Conservation (phyloP, 306 rosid species). For the Corylus avellana region DNA sequence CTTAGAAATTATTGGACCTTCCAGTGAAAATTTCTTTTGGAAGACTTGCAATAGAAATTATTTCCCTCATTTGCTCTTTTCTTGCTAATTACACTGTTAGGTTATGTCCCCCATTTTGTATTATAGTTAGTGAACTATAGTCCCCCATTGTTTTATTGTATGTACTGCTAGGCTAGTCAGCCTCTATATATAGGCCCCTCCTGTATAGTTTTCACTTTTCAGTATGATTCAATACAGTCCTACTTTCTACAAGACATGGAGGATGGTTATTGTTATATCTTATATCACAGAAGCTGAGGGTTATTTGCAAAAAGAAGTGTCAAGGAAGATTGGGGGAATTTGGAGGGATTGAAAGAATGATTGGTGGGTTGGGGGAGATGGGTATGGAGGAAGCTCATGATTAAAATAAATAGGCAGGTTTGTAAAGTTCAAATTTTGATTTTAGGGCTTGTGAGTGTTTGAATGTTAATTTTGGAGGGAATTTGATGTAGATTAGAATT, state of each 20-base stretch:
- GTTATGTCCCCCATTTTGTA: no score
- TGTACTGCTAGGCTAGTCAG: no score
- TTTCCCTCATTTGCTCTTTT: background rate
- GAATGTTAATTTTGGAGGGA: slow-evolving; percentile 35
- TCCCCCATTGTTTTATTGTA: no score
- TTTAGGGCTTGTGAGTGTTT: background rate
- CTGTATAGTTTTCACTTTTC: no score
- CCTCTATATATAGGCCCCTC: no score
- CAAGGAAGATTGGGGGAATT: background rate
- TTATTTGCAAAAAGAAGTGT: background rate
- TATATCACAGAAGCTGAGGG: background rate
- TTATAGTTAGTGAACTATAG: no score
- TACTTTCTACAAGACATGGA: no score
- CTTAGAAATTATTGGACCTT: background rate
- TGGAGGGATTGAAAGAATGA: background rate
- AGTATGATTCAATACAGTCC: no score
- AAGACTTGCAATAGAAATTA: background rate
- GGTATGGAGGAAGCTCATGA: background rate
- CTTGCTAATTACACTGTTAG: background rate
- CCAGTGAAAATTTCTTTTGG: background rate
- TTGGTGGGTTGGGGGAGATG: slow-evolving; percentile 4
- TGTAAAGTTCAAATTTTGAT: slow-evolving; percentile 2
- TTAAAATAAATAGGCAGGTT: slow-evolving; percentile 28
- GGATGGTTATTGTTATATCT: no score
- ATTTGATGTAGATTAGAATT: no score